Evolutionary conservation across 441 rosid genomes (phyloP).

Genomic region (Gossypium laxum): DNA sequence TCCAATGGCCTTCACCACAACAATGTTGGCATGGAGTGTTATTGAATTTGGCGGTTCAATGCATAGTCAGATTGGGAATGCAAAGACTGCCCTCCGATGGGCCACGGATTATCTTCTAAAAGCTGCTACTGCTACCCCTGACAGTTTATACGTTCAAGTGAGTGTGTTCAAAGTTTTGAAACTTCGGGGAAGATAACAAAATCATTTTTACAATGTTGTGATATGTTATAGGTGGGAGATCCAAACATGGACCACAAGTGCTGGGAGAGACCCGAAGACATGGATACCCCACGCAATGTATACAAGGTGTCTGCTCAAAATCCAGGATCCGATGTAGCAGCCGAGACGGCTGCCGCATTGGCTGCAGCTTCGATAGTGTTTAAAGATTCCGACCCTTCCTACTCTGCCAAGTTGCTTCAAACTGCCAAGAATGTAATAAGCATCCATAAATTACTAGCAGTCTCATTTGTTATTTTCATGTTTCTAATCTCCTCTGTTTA

Average conservation of each 20-base stretch:
- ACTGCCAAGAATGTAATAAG: slow-evolving; percentile 37
- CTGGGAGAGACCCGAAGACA: slow-evolving; percentile 77
- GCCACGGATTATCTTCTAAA: slow-evolving; percentile 52
- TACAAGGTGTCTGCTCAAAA: slow-evolving; percentile 51
- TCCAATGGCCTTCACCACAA: slow-evolving; percentile 69
- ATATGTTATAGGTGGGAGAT: slow-evolving; percentile 49
- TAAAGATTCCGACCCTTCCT: slow-evolving; percentile 50
- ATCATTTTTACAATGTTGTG: neutral
- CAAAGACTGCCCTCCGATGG: slow-evolving; percentile 56
- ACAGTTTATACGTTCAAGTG: slow-evolving; percentile 51
- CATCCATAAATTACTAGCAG: neutral
- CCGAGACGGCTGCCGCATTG: slow-evolving; percentile 65
- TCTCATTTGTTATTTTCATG: neutral
- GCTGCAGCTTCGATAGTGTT: slow-evolving; percentile 67
- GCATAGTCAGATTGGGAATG: slow-evolving; percentile 34
- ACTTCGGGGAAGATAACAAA: neutral
- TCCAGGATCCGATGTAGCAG: slow-evolving; percentile 65
- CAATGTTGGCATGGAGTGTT: slow-evolving; percentile 61
- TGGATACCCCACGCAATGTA: slow-evolving; percentile 57
- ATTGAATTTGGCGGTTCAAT: slow-evolving; percentile 54
- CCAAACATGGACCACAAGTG: slow-evolving; percentile 56
- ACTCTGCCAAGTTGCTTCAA: slow-evolving; percentile 42
- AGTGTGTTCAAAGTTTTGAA: slow-evolving; percentile 8
- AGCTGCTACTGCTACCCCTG: slow-evolving; percentile 54
- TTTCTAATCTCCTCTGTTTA: neutral